Conservation (phyloP, 2,329 filamentous ascomycete genomes). For the Ramularia collo-cygni region DNA sequence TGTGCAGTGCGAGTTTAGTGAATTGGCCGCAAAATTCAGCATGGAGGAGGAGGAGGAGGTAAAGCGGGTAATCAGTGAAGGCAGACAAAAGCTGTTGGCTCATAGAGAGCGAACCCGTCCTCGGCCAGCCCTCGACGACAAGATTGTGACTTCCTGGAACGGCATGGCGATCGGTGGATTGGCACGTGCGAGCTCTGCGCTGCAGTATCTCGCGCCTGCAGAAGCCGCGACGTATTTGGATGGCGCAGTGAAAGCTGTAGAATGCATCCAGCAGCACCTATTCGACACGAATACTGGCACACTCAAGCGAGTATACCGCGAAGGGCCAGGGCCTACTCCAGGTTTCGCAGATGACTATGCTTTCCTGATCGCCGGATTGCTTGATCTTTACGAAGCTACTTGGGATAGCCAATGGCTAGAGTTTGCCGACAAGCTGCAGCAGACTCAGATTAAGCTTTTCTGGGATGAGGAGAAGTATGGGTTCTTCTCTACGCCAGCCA, state of each 20-base stretch:
- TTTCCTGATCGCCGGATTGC: slow-evolving; percentile 72
- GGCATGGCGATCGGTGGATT: slow-evolving; percentile 79
- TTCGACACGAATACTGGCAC: slow-evolving; percentile 59
- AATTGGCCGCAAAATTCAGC: slow-evolving; percentile 68
- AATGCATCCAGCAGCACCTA: slow-evolving; percentile 65
- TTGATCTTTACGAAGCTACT: slow-evolving; percentile 79
- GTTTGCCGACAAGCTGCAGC: slow-evolving; percentile 76
- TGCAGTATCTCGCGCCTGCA: slow-evolving; percentile 54
- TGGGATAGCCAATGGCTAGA: slow-evolving; percentile 67
- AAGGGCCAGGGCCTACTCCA: slow-evolving; percentile 56
- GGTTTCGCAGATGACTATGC: slow-evolving; percentile 95
- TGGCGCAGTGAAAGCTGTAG: slow-evolving; percentile 61
- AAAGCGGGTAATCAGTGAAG: slow-evolving; percentile 57
- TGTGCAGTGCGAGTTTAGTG: slow-evolving; percentile 58
- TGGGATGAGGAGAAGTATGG: slow-evolving; percentile 57
- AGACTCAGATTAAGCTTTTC: slow-evolving; percentile 68
- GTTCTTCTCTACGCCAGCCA: slow-evolving; percentile 64
- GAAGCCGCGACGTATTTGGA: slow-evolving; percentile 45
- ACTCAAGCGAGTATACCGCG: slow-evolving; percentile 68
- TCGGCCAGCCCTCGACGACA: slow-evolving; percentile 74
- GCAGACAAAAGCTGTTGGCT: slow-evolving; percentile 60
- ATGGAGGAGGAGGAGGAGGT: slow-evolving; percentile 60
- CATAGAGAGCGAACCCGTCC: slow-evolving; percentile 69
- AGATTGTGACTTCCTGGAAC: slow-evolving; percentile 82
- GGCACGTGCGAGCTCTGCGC: slow-evolving; percentile 63